phyloP scores from a whole-genome alignment of 78 protist genomes.

The Emiliania huxleyi region DNA sequence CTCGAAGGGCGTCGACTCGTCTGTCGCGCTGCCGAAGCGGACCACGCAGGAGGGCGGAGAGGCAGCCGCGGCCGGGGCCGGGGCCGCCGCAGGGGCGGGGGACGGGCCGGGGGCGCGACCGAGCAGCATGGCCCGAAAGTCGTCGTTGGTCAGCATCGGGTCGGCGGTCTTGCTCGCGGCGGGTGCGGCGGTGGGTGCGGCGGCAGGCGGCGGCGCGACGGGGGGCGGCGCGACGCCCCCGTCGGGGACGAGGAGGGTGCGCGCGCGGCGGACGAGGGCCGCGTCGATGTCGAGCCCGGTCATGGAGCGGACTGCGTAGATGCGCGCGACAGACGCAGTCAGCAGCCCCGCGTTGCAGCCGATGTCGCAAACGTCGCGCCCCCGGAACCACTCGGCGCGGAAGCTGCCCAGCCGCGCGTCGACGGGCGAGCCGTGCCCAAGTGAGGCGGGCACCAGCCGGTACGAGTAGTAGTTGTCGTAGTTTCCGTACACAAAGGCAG shows the following conservation, averaged over 20 bases:
- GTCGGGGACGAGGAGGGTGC: not conserved
- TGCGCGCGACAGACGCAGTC: not conserved
- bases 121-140: not conserved
- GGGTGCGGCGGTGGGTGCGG: not conserved
- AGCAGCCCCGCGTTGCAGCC: not conserved
- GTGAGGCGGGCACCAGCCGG: not conserved
- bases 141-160: not conserved
- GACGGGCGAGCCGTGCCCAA: no score
- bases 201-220: not conserved
- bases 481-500: not conserved
- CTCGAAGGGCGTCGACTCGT: not conserved
- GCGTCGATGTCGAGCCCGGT: constrained; percentile 54
- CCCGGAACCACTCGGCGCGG: not conserved
- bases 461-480: not conserved
- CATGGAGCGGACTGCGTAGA: not conserved
- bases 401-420: not conserved
- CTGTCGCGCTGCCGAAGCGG: not conserved
- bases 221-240: not conserved
- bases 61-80: not conserved
- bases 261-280: constrained; percentile 3
- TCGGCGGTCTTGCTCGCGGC: not conserved
- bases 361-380: not conserved
- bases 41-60: not conserved
- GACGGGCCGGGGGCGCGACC: not conserved
- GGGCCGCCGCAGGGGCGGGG: not conserved